Base-by-base conservation (phyloP, 768 basidiomycete species). In the Pleurotus platypus region DNA sequence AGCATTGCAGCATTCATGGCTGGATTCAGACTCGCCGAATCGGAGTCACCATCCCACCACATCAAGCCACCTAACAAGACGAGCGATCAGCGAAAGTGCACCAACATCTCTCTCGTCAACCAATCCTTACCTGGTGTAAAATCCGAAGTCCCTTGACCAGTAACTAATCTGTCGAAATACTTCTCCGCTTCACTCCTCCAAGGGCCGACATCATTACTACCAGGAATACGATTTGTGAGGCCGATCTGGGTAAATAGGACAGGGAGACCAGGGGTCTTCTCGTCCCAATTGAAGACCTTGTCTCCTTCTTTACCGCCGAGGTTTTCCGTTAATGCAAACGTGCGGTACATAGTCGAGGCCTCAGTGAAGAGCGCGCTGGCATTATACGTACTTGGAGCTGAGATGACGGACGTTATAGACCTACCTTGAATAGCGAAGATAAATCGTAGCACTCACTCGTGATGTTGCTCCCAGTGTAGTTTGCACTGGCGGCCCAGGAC, bases 1-100 rank as follows among this genome's bases (percentile, higher is more conserved):
- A 95, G 73, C 90, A 93, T 91, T 2, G 94, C 92, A 4, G 85
- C 81, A 59, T 94, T 95, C 61, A 95, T 74, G 1, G 94, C 87
- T 22, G 93, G 92, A 65, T 95, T 95, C 38, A 95, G 75, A 58
- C 86, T 85, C 6, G 88, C 90, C 5, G 76, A 73, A 62, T 92
- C 82, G 1, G 93, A 95, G 68, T 93, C 91, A 13, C 89, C 91
- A n/a, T 83, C 71, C 59, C 89, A 96, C 65, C 79, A 94, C 4
- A 94, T 70, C 40, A 96, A 73, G 2, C 94, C 91, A 42, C 88
- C 93, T 94, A 42, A 42, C 16, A 57, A 24, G 39, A 48, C 37
- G 8, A 15, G 11, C 35, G 43, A 12, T 22, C 22, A 46, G 50
- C 20, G 13, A 47, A 30, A 35, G 40, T 24, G 35, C 26, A n/a